phyloP scores from a whole-genome alignment of 306 rosid species.

The Lathyrus aphaca region DNA sequence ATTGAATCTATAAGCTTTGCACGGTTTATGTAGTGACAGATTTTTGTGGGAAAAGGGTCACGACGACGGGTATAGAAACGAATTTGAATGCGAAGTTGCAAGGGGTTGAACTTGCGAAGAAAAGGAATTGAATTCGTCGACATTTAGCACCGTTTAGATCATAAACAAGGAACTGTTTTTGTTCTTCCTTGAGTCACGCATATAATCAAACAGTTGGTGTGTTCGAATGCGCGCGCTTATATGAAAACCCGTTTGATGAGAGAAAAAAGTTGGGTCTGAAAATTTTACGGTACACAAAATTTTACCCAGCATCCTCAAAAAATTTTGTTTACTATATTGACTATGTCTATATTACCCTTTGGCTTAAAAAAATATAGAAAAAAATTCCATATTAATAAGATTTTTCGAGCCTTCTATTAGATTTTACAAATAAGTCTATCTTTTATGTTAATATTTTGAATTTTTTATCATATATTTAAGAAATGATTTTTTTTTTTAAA shows the following conservation, averaged over 20 bases:
- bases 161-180: not conserved
- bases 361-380: too few relatives aligned
- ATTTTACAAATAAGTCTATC: too few relatives aligned
- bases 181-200: slow-evolving; percentile 33
- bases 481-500: too few relatives aligned
- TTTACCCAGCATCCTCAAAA: too few relatives aligned
- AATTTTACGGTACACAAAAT: too few relatives aligned
- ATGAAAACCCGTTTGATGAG: not conserved
- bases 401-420: too few relatives aligned
- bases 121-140: slow-evolving; percentile 43
- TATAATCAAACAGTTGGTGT: slow-evolving; percentile 45
- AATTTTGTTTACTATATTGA: too few relatives aligned
- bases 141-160: slow-evolving; percentile 15
- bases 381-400: too few relatives aligned
- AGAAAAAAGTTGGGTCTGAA: not conserved
- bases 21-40: slow-evolving; percentile 73
- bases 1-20: slow-evolving; percentile 77
- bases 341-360: too few relatives aligned
- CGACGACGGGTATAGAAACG: slow-evolving; percentile 53
- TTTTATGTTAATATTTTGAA: too few relatives aligned
- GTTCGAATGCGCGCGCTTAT: not conserved
- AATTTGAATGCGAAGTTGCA: slow-evolving; percentile 36
- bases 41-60: slow-evolving; percentile 68
- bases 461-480: too few relatives aligned
- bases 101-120: slow-evolving; percentile 37